Conservation (phyloP, 108 stramenopile genomes). For the Skeletonema costatum region DNA sequence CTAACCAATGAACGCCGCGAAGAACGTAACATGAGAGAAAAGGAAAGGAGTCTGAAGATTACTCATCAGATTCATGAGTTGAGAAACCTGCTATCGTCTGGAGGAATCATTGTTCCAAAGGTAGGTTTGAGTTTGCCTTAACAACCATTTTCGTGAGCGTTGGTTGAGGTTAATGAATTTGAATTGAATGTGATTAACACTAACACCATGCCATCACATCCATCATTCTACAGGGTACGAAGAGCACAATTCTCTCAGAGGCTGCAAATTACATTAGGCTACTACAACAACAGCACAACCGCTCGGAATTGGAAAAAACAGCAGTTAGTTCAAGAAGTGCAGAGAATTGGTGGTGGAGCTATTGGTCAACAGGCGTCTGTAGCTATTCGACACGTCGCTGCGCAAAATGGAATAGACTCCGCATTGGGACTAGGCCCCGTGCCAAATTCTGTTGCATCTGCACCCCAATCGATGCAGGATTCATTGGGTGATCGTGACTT, state of each 20-base stretch:
- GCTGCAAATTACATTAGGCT: conserved; percentile 90
- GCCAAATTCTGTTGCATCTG: conserved; percentile 57
- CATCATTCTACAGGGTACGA: conserved; percentile 63
- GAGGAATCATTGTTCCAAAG: conserved; percentile 89
- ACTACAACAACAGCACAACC: conserved; percentile 85
- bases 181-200: too few species aligned
- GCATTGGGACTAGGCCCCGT: conserved; percentile 71
- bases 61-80: conserved; percentile 85
- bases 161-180: neutral
- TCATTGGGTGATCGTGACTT: conserved; percentile 66
- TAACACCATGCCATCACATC: neutral
- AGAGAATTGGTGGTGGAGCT: conserved; percentile 80
- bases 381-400: conserved; percentile 83
- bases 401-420: conserved; percentile 86
- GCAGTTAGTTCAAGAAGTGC: conserved; percentile 84
- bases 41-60: conserved; percentile 88
- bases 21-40: conserved; percentile 87
- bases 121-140: conserved; percentile 18
- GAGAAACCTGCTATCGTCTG: conserved; percentile 67
- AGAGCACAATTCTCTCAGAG: conserved; percentile 85
- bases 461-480: conserved; percentile 71
- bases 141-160: neutral
- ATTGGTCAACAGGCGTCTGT: conserved; percentile 77
- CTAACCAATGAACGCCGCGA: conserved; percentile 65
- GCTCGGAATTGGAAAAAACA: conserved; percentile 77